Evolutionary conservation across 1,139 yeast species (phyloP).

Genomic region (Kodamaea plutei): DNA sequence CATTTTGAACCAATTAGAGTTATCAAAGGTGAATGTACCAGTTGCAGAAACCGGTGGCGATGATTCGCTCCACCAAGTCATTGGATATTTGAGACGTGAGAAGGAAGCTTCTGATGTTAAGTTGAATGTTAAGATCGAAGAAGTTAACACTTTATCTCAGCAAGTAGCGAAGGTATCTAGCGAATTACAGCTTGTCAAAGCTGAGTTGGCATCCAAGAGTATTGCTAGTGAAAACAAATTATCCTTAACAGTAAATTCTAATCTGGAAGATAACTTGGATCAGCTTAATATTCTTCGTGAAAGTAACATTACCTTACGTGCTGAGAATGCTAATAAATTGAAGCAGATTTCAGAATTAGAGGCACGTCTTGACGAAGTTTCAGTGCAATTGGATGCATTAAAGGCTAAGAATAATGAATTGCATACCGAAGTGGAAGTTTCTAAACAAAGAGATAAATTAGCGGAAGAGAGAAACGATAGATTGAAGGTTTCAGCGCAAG

Average conservation of each 20-base stretch:
- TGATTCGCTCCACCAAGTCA: slow-evolving; percentile 46
- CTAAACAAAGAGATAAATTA: slow-evolving; percentile 31
- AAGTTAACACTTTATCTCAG: slow-evolving; percentile 44
- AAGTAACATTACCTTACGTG: slow-evolving; percentile 64
- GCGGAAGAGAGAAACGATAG: slow-evolving; percentile 39
- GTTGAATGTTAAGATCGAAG: slow-evolving; percentile 46
- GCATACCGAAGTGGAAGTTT: slow-evolving; percentile 24
- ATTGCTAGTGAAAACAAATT: background rate
- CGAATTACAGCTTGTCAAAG: slow-evolving; percentile 43
- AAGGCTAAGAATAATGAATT: slow-evolving; percentile 20
- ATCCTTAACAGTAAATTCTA: slow-evolving; percentile 1
- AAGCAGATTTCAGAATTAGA: slow-evolving; percentile 23
- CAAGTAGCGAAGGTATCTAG: slow-evolving; percentile 33
- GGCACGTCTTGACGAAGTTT: slow-evolving; percentile 15
- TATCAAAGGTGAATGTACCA: slow-evolving; percentile 10
- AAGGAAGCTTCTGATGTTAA: slow-evolving; percentile 70
- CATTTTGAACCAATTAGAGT: slow-evolving; percentile 67
- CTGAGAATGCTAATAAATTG: slow-evolving; percentile 36
- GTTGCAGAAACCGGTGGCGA: slow-evolving; percentile 13
- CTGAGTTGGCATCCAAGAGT: slow-evolving; percentile 33
- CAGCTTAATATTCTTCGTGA: slow-evolving; percentile 67
- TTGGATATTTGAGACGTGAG: slow-evolving; percentile 66
- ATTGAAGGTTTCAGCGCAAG: slow-evolving; percentile 14
- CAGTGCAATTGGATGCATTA: slow-evolving; percentile 19
- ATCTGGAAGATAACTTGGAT: slow-evolving; percentile 46